Conservation (phyloP, 306 rosid genomes). For the Luffa acutangula region DNA sequence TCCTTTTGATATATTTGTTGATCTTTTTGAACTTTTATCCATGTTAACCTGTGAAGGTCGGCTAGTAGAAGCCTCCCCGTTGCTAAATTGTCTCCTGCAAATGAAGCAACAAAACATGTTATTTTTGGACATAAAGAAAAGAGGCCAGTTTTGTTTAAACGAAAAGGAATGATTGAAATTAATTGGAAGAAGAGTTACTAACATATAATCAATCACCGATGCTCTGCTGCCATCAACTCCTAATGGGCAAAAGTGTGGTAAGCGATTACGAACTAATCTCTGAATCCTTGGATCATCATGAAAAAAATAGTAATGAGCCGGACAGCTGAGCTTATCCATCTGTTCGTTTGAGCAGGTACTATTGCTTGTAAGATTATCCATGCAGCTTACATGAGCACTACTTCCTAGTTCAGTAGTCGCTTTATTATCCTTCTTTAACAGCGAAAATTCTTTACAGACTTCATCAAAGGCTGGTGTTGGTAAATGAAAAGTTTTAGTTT, state of each 20-base stretch:
- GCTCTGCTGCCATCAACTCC: slow-evolving; percentile 28
- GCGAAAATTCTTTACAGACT: slow-evolving; percentile 53
- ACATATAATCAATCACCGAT: slow-evolving; percentile 80
- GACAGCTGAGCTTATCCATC: slow-evolving; percentile 34
- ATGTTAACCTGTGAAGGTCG: slow-evolving; percentile 19
- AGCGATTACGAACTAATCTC: slow-evolving; percentile 46
- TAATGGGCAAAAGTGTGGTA: slow-evolving; percentile 48
- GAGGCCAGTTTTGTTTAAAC: background rate
- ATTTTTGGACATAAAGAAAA: background rate
- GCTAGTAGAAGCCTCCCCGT: slow-evolving; percentile 37
- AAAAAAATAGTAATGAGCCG: slow-evolving; percentile 67
- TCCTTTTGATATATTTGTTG: slow-evolving; percentile 22
- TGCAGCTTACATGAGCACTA: background rate
- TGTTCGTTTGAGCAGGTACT: slow-evolving; percentile 23
- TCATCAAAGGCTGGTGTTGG: slow-evolving; percentile 84
- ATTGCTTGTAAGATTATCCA: slow-evolving; percentile 11
- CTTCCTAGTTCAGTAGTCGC: slow-evolving; percentile 17
- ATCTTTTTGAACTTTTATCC: slow-evolving; percentile 28
- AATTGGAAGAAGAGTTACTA: slow-evolving; percentile 2
- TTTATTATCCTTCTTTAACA: slow-evolving; percentile 23
- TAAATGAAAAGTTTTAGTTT: slow-evolving; percentile 33
- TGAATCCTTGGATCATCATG: slow-evolving; percentile 57
- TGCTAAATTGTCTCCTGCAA: slow-evolving; percentile 78
- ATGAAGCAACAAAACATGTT: slow-evolving; percentile 1
- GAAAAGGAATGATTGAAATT: background rate